These are phyloP conservation scores for Pittosporum tobira DNA, from an alignment of 129 eudicot species.

Conservation along the genomic window DNA sequence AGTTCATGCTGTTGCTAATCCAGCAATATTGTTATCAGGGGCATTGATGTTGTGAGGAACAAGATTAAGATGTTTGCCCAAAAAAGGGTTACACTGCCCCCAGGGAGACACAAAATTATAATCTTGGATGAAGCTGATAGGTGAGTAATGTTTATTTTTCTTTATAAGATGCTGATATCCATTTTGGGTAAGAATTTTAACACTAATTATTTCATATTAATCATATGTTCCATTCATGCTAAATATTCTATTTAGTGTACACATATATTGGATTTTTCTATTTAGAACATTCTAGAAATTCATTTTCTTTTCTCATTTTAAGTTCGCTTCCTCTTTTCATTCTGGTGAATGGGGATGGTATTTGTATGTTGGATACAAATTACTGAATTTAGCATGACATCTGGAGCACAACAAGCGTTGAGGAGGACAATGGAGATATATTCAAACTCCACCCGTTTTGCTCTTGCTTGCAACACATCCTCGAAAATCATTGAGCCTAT, in stretches of 20 bases:
- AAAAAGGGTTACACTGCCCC: constrained; percentile 83
- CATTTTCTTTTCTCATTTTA: neutral
- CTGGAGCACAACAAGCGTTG: constrained; percentile 98
- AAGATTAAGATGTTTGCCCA: constrained; percentile 99
- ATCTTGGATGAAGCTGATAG: constrained; percentile 95
- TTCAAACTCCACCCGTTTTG: constrained; percentile 94
- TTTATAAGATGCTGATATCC: neutral
- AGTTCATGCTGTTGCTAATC: neutral
- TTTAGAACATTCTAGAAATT: neutral
- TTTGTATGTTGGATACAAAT: constrained; percentile 18
- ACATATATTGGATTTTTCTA: neutral
- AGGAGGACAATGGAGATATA: constrained; percentile 98
- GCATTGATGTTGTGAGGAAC: constrained; percentile 96
- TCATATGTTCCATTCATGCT: neutral
- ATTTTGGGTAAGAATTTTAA: neutral
- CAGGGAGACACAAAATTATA: constrained; percentile 82
- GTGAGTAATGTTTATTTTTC: constrained; percentile 26
- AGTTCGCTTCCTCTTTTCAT: neutral
- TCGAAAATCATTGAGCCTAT: constrained; percentile 95
- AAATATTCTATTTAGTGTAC: neutral
- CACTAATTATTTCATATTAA: neutral
- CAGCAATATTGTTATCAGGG: constrained; percentile 29
- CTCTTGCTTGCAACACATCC: constrained; percentile 96
- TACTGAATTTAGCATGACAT: constrained; percentile 63
- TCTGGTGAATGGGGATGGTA: neutral